Evolutionary conservation across 1,284 basidiomycete genomes (phyloP).

Genomic region (Pulchroboletus neoregius): DNA sequence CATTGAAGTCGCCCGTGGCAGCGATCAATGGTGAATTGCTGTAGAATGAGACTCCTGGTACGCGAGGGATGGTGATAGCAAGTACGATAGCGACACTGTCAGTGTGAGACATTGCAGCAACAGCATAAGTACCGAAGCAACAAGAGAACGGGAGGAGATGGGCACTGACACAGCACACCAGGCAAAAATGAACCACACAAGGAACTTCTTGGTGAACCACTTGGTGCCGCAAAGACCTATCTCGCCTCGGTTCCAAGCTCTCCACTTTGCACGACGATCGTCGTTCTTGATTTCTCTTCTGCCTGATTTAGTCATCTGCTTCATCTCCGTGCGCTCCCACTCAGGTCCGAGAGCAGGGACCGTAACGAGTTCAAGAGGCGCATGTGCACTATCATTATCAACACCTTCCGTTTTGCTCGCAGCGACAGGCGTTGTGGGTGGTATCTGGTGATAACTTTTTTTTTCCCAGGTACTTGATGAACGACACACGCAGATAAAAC

Average conservation of each 20-base stretch:
- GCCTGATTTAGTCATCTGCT: slow-evolving; percentile 67
- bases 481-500: background rate
- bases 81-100: slow-evolving; percentile 64
- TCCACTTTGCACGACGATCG: slow-evolving; percentile 53
- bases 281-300: slow-evolving; percentile 58
- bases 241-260: slow-evolving; percentile 69
- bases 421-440: slow-evolving; percentile 37
- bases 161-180: slow-evolving; percentile 59
- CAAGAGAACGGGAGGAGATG: background rate
- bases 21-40: slow-evolving; percentile 50
- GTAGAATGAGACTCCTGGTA: slow-evolving; percentile 67
- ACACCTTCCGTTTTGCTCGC: slow-evolving; percentile 28
- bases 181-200: slow-evolving; percentile 66
- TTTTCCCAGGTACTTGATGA: slow-evolving; percentile 1
- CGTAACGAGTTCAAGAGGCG: slow-evolving; percentile 76
- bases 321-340: slow-evolving; percentile 76
- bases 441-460: slow-evolving; percentile 53
- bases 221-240: slow-evolving; percentile 66
- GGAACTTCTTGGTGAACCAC: slow-evolving; percentile 67
- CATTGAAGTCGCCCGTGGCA: slow-evolving; percentile 54
- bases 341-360: slow-evolving; percentile 85
- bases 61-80: slow-evolving; percentile 76
- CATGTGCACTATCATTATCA: slow-evolving; percentile 33
- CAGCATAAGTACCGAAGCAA: slow-evolving; percentile 10
- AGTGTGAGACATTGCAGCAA: background rate